Base-by-base conservation (phyloP, 1,139 yeast genomes). In the Nakaseomyces nivariensis region DNA sequence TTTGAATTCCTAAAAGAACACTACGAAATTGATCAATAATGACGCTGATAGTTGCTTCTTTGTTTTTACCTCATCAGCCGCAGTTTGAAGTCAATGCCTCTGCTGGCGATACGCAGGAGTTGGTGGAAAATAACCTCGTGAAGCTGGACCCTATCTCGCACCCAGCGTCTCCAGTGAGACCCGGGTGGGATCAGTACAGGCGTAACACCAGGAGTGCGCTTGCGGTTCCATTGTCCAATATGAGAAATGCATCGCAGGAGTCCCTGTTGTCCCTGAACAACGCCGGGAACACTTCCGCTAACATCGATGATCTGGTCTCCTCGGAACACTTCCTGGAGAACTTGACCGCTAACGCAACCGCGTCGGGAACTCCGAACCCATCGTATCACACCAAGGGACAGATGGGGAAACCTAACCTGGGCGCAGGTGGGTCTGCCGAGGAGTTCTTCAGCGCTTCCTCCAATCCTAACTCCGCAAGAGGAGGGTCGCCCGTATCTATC, bases 1-100 rank as follows among this genome's bases (percentile, higher is more conserved):
- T 10, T 29, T 29, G 32, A 7, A 7, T 29, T 8, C 7, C 10
- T 17, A 17, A 17, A 17, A 17, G 22, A 3, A 17, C 22, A 17
- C 1, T 17, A 17, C 22, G 22, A 17, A 17, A 17, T 17, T 17
- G 22, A 17, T 17, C 22, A 17, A 17, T 17, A 2, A 65, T 64
- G 68, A 62, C 62, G 22, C 58, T 66, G 27, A 62, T 66, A 33
- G 58, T 66, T 26, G 68, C 67, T 11, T 60, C 69, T 11, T 51
- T 66, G 46, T 64, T 64, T 50, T 54, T 66, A 38, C 69, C 69
- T 3, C 56, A 63, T 48, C 64, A 62, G 48, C 69, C 69, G 10
- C 67, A 64, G 48, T 66, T 66, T 48, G 67, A 63, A 47, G 51
- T 64, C 22, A 57, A 57, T 27, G 56, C 58, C 5, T 51, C 59